A percentile compares a stretch with the other conserved stretches of the same genome.
Evolutionary conservation across 2,329 filamentous ascomycete species (phyloP).

Genomic region (Sporothrix mexicana): DNA sequence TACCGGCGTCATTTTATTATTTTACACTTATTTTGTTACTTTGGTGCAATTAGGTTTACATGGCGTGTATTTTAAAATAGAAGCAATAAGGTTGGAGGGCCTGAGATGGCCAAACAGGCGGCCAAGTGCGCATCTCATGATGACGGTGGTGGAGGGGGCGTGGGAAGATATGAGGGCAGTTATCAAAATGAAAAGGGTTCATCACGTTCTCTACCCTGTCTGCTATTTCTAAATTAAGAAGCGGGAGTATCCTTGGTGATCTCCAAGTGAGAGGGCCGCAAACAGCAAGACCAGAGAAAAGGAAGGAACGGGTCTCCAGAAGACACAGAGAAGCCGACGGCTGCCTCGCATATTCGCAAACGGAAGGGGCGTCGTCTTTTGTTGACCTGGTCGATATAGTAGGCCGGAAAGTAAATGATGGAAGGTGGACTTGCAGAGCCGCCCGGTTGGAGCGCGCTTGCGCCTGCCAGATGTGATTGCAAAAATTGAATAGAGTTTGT

Average conservation of each 20-base stretch:
- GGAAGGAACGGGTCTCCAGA: not conserved
- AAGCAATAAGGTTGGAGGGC: slow-evolving; percentile 19
- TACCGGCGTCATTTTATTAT: not conserved
- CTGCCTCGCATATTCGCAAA: not conserved
- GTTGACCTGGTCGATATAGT: not conserved
- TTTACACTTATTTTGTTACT: not conserved
- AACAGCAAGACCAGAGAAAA: not conserved
- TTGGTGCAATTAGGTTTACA: not conserved
- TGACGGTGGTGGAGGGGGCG: not conserved
- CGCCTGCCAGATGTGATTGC: slow-evolving; percentile 10
- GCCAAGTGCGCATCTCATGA: not conserved
- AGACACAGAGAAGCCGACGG: not conserved
- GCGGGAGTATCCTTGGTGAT: slow-evolving; percentile 30
- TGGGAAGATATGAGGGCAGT: not conserved
- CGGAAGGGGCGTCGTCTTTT: not conserved
- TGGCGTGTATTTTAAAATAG: not conserved
- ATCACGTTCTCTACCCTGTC: not conserved
- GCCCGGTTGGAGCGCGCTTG: not conserved
- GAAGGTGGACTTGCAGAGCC: not conserved
- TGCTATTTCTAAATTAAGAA: slow-evolving; percentile 25
- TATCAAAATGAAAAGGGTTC: not conserved
- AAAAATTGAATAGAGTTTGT: slow-evolving; percentile 27
- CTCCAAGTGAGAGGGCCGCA: not conserved
- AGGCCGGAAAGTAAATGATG: not conserved
- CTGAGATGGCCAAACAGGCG: not conserved